Evolutionary conservation across 2,329 filamentous ascomycete species (phyloP).

Genomic region (Sclerotiophoma versabilis): DNA sequence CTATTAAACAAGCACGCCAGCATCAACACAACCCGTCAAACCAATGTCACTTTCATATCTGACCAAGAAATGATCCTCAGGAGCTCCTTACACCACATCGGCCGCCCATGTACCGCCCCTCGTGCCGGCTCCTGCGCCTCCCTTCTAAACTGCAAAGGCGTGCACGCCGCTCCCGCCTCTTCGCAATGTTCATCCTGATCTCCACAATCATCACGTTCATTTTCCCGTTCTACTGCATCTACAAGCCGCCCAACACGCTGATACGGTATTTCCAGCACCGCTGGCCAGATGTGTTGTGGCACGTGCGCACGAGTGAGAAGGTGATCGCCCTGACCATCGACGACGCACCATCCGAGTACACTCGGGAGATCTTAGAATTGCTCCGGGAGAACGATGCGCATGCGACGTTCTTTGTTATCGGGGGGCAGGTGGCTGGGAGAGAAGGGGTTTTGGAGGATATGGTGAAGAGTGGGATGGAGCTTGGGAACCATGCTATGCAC

Average conservation of each 20-base stretch:
- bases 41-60: background rate
- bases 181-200: constrained; percentile 47
- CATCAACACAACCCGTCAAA: background rate
- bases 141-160: constrained; percentile 43
- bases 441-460: constrained; percentile 59
- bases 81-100: background rate
- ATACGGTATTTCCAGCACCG: constrained; percentile 73
- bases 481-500: constrained; percentile 89
- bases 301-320: constrained; percentile 65
- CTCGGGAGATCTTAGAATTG: constrained; percentile 71
- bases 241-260: constrained; percentile 78
- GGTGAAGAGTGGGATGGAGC: constrained; percentile 62
- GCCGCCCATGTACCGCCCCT: constrained; percentile 36
- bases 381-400: constrained; percentile 70
- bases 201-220: constrained; percentile 37
- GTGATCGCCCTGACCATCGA: constrained; percentile 86
- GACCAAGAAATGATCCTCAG: constrained; percentile 4
- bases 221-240: constrained; percentile 68
- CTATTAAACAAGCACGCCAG: background rate
- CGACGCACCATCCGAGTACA: constrained; percentile 79
- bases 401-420: constrained; percentile 91
- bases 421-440: constrained; percentile 70
- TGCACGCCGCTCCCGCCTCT: constrained; percentile 47
- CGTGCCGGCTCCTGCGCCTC: constrained; percentile 44
- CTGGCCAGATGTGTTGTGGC: constrained; percentile 83